Evolutionary conservation across 441 rosid genomes (phyloP).

Genomic region (Metrosideros polymorpha): DNA sequence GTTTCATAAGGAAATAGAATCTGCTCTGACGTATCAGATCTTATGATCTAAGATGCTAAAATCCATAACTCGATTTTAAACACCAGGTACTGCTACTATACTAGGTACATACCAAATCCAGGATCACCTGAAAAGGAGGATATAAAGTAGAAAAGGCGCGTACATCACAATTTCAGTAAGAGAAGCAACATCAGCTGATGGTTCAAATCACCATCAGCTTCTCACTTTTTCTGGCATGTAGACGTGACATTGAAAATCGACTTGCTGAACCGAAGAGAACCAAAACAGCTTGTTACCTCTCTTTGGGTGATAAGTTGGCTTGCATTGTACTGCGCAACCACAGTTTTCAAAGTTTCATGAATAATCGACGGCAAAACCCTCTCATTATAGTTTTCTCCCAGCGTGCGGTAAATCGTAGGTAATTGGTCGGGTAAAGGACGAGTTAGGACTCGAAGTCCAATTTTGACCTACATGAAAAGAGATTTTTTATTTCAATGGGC

Average conservation of each 20-base stretch:
- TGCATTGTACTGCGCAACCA: slow-evolving; percentile 94
- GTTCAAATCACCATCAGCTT: background rate
- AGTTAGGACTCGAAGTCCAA: slow-evolving; percentile 93
- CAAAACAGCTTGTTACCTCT: slow-evolving; percentile 38
- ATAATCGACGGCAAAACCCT: slow-evolving; percentile 86
- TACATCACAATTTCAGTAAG: background rate
- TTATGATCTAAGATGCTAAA: background rate
- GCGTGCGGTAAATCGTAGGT: slow-evolving; percentile 62
- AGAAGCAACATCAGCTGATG: background rate
- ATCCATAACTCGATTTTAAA: background rate
- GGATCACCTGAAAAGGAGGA: background rate
- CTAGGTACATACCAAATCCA: background rate
- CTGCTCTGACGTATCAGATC: background rate
- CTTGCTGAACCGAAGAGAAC: background rate
- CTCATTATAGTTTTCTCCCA: slow-evolving; percentile 85
- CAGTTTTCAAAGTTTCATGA: slow-evolving; percentile 87
- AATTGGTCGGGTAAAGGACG: slow-evolving; percentile 66
- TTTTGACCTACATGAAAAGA: slow-evolving; percentile 48
- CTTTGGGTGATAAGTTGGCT: slow-evolving; percentile 93
- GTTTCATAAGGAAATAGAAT: background rate
- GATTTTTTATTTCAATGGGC: background rate
- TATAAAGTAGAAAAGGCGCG: background rate
- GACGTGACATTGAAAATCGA: background rate
- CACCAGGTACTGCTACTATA: background rate
- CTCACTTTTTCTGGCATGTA: background rate